Evolutionary conservation across 805 yeast genomes (phyloP).

Genomic region (Wickerhamomyces tratensis): DNA sequence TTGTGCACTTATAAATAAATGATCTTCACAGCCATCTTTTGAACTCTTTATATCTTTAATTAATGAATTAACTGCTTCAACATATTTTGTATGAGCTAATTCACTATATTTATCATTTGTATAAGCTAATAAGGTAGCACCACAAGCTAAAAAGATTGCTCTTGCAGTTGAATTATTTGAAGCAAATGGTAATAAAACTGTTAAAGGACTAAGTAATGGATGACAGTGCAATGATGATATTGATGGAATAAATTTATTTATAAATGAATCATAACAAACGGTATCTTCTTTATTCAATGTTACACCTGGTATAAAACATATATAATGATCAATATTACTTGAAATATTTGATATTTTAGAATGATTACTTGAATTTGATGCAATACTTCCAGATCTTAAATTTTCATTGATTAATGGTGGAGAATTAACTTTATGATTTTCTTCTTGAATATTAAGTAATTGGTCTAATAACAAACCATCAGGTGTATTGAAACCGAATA

Average conservation of each 20-base stretch:
- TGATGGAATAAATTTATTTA: constrained; percentile 12
- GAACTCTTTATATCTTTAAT: constrained; percentile 13
- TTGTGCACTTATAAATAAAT: constrained; percentile 16
- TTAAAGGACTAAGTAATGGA: constrained; percentile 10
- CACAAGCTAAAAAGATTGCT: constrained; percentile 17
- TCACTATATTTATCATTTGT: constrained; percentile 8
- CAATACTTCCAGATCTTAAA: neutral
- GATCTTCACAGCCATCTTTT: constrained; percentile 14
- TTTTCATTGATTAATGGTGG: neutral
- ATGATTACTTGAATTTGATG: neutral
- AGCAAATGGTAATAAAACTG: constrained; percentile 11
- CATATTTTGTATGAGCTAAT: constrained; percentile 11
- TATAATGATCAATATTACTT: neutral
- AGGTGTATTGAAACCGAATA: neutral
- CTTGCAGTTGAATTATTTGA: constrained; percentile 9
- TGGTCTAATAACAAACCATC: constrained; percentile 6
- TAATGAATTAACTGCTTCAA: constrained; percentile 9
- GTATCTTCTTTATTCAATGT: constrained; percentile 8
- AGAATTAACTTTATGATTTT: neutral
- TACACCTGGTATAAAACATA: constrained; percentile 8
- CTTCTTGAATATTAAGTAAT: constrained; percentile 14
- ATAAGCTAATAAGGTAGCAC: constrained; percentile 15
- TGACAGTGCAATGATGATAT: constrained; percentile 15
- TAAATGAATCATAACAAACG: constrained; percentile 12
- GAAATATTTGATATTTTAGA: neutral